Conservation (phyloP, 2,329 filamentous ascomycete species). For the Venturia aucupariae region DNA sequence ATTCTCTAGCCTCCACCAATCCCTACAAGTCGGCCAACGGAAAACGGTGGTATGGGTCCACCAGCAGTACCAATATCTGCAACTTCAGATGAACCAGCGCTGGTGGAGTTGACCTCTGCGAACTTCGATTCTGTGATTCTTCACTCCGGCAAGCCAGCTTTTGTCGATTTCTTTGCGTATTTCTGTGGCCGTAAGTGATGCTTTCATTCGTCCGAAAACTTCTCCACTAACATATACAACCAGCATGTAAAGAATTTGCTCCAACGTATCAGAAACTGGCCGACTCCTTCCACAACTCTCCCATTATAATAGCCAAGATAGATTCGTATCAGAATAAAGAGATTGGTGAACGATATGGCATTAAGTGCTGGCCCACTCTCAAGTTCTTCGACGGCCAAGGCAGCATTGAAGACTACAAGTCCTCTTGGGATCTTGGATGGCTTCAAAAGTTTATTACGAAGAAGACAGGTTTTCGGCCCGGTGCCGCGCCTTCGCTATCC, state of each 20-base stretch:
- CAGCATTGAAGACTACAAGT: constrained; percentile 58
- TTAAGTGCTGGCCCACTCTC: constrained; percentile 89
- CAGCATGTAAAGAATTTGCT: constrained; percentile 94
- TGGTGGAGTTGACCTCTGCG: constrained; percentile 63
- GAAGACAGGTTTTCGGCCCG: constrained; percentile 57
- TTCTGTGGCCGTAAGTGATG: constrained; percentile 99
- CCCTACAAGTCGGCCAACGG: constrained; percentile 16
- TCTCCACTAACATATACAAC: constrained; percentile 54
- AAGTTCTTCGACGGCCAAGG: constrained; percentile 91
- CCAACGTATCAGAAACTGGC: constrained; percentile 86
- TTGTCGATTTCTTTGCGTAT: constrained; percentile 96
- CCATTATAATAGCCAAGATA: constrained; percentile 85
- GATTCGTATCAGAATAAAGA: constrained; percentile 87
- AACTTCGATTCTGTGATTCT: constrained; percentile 91
- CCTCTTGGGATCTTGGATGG: constrained; percentile 68
- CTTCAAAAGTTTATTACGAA: constrained; percentile 71
- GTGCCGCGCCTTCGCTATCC: constrained; percentile 12
- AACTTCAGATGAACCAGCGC: constrained; percentile 2
- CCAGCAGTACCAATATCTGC: not conserved
- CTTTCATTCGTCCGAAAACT: constrained; percentile 65
- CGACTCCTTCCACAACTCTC: constrained; percentile 68
- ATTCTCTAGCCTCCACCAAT: constrained; percentile 18
- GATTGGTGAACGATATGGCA: constrained; percentile 63
- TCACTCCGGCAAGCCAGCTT: constrained; percentile 84
- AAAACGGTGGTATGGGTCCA: constrained; percentile 8